These are phyloP conservation scores for Emericellopsis terricola DNA, from an alignment of 495 filamentous ascomycete genomes.

Conservation along the genomic window DNA sequence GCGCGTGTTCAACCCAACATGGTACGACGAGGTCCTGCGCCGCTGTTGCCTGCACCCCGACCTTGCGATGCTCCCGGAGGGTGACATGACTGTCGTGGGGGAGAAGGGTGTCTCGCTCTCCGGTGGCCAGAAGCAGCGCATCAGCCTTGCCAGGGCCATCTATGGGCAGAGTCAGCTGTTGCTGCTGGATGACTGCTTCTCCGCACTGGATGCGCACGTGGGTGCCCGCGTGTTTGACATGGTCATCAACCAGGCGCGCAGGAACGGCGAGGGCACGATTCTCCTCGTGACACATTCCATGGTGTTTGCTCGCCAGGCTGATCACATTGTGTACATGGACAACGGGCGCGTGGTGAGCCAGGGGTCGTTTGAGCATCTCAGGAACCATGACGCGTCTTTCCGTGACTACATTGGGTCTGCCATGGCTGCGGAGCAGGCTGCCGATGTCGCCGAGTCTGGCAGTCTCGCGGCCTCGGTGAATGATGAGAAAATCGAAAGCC, in stretches of 20 bases:
- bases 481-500: no score
- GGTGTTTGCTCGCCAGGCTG: constrained; percentile 27
- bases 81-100: constrained; percentile 42
- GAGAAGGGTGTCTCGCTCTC: constrained; percentile 51
- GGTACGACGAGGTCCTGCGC: constrained; percentile 40
- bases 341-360: constrained; percentile 7
- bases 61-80: constrained; percentile 26
- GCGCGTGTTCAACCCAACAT: constrained; percentile 22
- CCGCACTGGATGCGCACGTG: constrained; percentile 36
- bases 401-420: no score
- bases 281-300: constrained; percentile 23
- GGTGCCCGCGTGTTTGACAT: constrained; percentile 28
- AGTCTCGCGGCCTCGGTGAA: no score
- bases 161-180: constrained; percentile 47
- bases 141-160: constrained; percentile 49
- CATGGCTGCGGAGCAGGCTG: no score
- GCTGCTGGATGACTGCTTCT: constrained; percentile 53
- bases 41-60: constrained; percentile 47
- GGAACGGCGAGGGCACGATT: no score
- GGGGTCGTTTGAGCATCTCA: no score
- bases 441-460: no score
- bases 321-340: constrained; percentile 31
- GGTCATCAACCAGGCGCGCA: no score
- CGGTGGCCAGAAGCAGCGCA: constrained; percentile 52
- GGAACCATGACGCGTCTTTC: no score